Evolutionary conservation across 306 rosid genomes (phyloP).

Genomic region (Pyrus communis): DNA sequence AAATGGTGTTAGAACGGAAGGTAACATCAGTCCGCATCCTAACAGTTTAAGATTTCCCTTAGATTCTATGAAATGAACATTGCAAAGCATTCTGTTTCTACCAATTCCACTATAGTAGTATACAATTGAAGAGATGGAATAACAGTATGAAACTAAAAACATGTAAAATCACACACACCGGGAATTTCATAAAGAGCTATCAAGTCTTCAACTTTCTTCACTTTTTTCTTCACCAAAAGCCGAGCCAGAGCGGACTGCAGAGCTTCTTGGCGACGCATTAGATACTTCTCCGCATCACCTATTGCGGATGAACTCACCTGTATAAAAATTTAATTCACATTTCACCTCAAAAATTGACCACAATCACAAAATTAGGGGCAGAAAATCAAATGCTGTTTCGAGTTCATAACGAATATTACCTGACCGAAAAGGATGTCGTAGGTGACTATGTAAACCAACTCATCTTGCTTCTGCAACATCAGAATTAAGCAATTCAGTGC

Average conservation of each 20-base stretch:
- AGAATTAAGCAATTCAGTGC: not conserved
- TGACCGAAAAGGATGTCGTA: constrained; percentile 89
- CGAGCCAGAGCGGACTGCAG: constrained; percentile 43
- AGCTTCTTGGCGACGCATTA: constrained; percentile 44
- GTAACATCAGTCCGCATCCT: too few species aligned
- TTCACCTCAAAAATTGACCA: not conserved
- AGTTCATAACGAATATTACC: constrained; percentile 28
- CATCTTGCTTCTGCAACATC: constrained; percentile 62
- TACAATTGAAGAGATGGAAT: not conserved
- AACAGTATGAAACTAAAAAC: not conserved
- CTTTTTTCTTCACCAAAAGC: constrained; percentile 46
- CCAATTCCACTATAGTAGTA: not conserved
- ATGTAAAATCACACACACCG: constrained; percentile 32
- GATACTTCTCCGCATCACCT: constrained; percentile 81
- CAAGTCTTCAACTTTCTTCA: constrained; percentile 52
- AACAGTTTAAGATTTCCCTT: not conserved
- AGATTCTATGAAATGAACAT: not conserved
- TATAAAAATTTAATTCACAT: not conserved
- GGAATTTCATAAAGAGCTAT: constrained; percentile 41
- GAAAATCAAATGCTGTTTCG: not conserved
- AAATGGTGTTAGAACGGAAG: not conserved
- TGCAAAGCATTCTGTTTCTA: not conserved
- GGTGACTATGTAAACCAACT: constrained; percentile 57
- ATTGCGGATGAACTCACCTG: constrained; percentile 44
- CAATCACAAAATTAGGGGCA: not conserved